These are phyloP conservation scores for Jaenimonas drosophilae DNA, from an alignment of 208 protist genomes.

Conservation along the genomic window DNA sequence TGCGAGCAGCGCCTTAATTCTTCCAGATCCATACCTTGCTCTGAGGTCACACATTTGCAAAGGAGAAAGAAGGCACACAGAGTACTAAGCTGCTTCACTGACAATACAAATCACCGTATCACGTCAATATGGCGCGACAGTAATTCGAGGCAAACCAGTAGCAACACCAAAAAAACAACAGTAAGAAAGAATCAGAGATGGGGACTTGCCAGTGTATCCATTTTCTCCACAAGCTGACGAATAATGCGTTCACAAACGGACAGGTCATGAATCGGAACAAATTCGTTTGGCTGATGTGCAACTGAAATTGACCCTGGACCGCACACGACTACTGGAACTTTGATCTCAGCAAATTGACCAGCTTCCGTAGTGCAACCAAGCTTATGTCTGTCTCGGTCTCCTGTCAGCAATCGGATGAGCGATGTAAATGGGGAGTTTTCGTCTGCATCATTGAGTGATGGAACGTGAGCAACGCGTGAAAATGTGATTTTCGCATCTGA, in stretches of 20 bases:
- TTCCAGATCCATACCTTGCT: no score
- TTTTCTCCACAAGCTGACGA: conserved; percentile 16
- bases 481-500: no score
- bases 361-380: conserved; percentile 28
- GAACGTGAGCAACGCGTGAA: no score
- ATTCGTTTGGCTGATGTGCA: conserved; percentile 48
- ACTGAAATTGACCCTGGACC: conserved; percentile 33
- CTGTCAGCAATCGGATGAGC: conserved; percentile 22
- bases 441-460: no score
- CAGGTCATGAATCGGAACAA: conserved; percentile 31
- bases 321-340: conserved; percentile 34
- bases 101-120: no score
- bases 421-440: conserved; percentile 21
- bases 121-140: no score
- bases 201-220: conserved; percentile 6
- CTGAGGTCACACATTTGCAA: no score
- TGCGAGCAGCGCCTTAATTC: no score
- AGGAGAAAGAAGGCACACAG: no score
- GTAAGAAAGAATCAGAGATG: conserved; percentile 5
- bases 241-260: conserved; percentile 20
- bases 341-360: conserved; percentile 45
- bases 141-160: no score
- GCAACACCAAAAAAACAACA: conserved; percentile 10
- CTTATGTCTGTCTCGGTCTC: conserved; percentile 24
- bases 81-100: no score